phyloP scores from a whole-genome alignment of 2,329 filamentous ascomycete species.

The Aspergillus caelatus region DNA sequence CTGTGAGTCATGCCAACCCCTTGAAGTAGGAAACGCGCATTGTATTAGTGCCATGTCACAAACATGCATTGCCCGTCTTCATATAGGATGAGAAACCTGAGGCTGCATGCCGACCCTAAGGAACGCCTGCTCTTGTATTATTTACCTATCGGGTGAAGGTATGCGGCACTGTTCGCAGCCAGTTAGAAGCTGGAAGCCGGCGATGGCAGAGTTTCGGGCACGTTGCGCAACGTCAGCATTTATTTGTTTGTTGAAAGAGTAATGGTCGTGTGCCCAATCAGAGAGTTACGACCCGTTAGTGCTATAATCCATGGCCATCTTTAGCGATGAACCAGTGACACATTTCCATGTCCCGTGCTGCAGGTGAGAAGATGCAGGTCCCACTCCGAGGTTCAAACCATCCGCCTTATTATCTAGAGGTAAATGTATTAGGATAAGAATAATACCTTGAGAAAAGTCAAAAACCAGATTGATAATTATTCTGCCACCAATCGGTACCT shows the following conservation, averaged over 20 bases:
- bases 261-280: constrained; percentile 6
- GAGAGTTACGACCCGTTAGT: neutral
- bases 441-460: neutral
- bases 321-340: constrained; percentile 1
- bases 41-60: constrained; percentile 1
- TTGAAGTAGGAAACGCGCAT: neutral
- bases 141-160: neutral
- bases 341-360: constrained; percentile 5
- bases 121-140: neutral
- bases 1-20: constrained; percentile 1
- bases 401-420: neutral
- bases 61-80: neutral
- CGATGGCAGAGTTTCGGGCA: neutral
- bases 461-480: neutral
- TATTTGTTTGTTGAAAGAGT: neutral
- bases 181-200: neutral
- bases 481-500: neutral
- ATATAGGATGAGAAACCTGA: neutral
- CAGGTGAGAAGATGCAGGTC: constrained; percentile 5
- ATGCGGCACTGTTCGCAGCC: neutral
- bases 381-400: neutral
- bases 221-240: constrained; percentile 4
- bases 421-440: neutral
- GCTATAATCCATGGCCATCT: neutral
- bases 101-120: neutral